These are phyloP conservation scores for Arabidopsis suecica DNA, from an alignment of 345 rosid genomes.

Conservation along the genomic window DNA sequence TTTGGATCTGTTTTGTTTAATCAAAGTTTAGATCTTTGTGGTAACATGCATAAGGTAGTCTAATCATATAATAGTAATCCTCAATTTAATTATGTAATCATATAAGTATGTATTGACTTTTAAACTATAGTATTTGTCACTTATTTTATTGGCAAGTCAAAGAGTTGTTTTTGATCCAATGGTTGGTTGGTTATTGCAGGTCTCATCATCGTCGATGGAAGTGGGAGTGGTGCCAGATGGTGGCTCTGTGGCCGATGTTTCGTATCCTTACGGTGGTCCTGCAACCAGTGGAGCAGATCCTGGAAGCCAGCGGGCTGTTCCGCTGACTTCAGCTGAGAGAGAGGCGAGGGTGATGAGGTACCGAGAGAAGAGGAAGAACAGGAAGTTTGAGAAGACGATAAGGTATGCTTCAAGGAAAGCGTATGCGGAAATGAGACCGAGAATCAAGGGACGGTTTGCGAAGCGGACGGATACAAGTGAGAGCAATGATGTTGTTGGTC, in stretches of 20 bases:
- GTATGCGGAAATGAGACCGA: slow-evolving; percentile 85
- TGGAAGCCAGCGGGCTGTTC: slow-evolving; percentile 55
- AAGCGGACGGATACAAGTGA: slow-evolving; percentile 61
- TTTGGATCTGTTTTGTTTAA: slow-evolving; percentile 1
- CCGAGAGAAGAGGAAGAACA: slow-evolving; percentile 96
- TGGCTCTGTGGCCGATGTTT: slow-evolving; percentile 62
- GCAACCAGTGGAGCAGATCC: slow-evolving; percentile 52
- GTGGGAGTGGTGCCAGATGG: slow-evolving; percentile 96
- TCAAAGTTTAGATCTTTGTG: background rate
- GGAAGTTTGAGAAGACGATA: slow-evolving; percentile 97
- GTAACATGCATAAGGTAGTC: slow-evolving; percentile 8
- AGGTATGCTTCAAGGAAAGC: slow-evolving; percentile 94
- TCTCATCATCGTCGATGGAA: slow-evolving; percentile 86
- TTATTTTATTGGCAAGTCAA: background rate
- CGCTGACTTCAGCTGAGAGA: slow-evolving; percentile 76
- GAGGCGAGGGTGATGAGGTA: slow-evolving; percentile 96
- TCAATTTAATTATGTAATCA: background rate
- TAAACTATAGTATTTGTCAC: background rate
- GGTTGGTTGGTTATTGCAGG: slow-evolving; percentile 49
- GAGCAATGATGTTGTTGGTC: slow-evolving; percentile 49
- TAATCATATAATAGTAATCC: background rate
- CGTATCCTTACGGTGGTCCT: slow-evolving; percentile 54
- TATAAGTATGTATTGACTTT: background rate
- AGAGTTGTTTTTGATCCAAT: background rate
- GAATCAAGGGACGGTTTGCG: slow-evolving; percentile 94